Evolutionary conservation across 2,329 filamentous ascomycete genomes (phyloP), one percentile per base, ranked within the genome.

Genomic region (Tolypocladium endophyticum): DNA sequence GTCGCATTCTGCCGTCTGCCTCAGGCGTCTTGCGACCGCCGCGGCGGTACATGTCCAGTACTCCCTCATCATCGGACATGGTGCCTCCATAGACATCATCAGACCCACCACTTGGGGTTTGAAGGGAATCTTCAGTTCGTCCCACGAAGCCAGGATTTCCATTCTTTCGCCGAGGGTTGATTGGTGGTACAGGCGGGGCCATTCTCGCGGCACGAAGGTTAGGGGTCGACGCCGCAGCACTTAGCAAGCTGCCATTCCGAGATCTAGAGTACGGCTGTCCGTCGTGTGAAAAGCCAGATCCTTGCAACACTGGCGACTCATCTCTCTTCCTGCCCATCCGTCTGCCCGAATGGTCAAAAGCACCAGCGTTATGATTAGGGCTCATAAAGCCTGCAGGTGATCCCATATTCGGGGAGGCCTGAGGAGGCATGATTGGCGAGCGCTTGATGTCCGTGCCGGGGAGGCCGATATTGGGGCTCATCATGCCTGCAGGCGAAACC

Each of bases 131-230:
- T 6, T 71, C 71, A 16, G 68, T 69, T 23, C 71, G 71, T 23
- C 73, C 71, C 45, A 70, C 64, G 25, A 77, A 62, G 4, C 71
- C 70, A 30, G 72, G 73, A n/a, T 76, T 67, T 1, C 75, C 69
- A 12, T 76, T 77, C 58, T 80, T 77, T 12, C 83, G 77, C 56
- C 81, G 76, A 35, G 83, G 83, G 66, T 85, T 85, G 67, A 86
- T 81, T 1, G 82, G 82, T 2, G 83, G 83, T 41, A 86, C 61
- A 2, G 82, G 82, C 2, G 82, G 82, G 2, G 73, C 75, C 33
- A 67, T 60, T 23, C 68, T 64, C 14, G 66, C 69, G 7, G 69
- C 67, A 55, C 74, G 74, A 50, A 76, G 63, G 60, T 75, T 74
- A 1, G 75, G 72, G 7, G 73, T 73, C 16, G 74, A 76, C 7